Percentiles rank a stretch among this genome's conserved stretches.
Conservation (phyloP, 805 yeast species). For the Priceomyces haplophilus region DNA sequence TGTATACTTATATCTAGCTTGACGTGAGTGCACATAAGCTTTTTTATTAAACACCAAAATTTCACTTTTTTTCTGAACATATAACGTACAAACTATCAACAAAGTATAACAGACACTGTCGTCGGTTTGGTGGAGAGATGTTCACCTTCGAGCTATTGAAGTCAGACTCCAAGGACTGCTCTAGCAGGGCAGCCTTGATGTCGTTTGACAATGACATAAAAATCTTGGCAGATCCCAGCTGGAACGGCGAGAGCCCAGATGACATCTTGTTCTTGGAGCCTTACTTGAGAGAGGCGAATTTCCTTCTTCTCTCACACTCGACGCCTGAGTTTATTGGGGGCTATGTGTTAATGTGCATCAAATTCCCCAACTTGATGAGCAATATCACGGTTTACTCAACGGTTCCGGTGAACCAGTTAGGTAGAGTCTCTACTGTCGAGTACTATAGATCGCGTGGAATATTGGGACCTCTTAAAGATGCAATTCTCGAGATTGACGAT, state of each 20-base stretch:
- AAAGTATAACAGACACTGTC: background rate
- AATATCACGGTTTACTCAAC: slow-evolving; percentile 81
- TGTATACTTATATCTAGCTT: too few species aligned
- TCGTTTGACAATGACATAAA: slow-evolving; percentile 54
- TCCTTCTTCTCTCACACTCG: slow-evolving; percentile 83
- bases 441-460: slow-evolving; percentile 69
- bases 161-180: slow-evolving; percentile 23
- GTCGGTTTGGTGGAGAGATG: slow-evolving; percentile 21
- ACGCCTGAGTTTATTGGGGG: slow-evolving; percentile 80
- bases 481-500: slow-evolving; percentile 63
- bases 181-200: slow-evolving; percentile 48
- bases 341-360: slow-evolving; percentile 59
- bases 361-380: slow-evolving; percentile 53
- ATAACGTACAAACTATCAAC: background rate
- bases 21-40: too few species aligned
- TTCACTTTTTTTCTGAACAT: background rate
- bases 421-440: slow-evolving; percentile 83
- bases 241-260: slow-evolving; percentile 53
- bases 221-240: slow-evolving; percentile 69
- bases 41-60: background rate
- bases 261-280: slow-evolving; percentile 33
- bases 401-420: slow-evolving; percentile 83
- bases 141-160: slow-evolving; percentile 35
- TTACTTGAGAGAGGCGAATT: slow-evolving; percentile 47
- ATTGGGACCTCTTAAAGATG: slow-evolving; percentile 64